These are phyloP conservation scores for Globisporangium radiosum DNA, from an alignment of 352 stramenopile genomes.

Conservation along the genomic window DNA sequence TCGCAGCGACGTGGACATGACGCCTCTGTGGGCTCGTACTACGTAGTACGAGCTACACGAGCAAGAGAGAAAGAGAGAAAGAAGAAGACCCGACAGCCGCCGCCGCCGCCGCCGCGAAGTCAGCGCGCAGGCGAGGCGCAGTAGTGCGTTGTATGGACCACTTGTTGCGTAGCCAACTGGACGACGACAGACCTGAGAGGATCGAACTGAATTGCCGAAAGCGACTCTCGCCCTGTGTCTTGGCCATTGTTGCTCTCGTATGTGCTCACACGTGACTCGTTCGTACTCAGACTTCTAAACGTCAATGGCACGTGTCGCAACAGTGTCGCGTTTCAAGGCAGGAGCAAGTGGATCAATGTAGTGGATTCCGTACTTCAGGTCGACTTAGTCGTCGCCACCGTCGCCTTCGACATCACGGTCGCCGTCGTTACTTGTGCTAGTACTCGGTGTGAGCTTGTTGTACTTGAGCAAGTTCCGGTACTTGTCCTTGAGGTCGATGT, in stretches of 20 bases:
- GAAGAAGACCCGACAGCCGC: not conserved
- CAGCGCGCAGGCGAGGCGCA: not conserved
- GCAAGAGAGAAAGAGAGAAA: not conserved
- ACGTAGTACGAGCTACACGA: not conserved
- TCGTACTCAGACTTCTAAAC: no score
- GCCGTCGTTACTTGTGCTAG: no score
- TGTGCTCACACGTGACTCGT: no score
- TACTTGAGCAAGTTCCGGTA: slow-evolving; percentile 66
- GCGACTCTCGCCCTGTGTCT: no score
- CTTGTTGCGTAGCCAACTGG: no score
- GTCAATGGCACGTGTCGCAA: no score
- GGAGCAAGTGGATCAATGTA: no score
- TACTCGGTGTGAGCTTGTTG: slow-evolving; percentile 18
- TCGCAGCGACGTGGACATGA: not conserved
- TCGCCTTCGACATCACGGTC: not conserved
- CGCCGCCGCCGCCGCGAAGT: not conserved
- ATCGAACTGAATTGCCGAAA: no score
- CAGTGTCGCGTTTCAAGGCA: no score
- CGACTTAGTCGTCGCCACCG: not conserved
- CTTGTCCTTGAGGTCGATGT: slow-evolving; percentile 83
- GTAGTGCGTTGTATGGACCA: slow-evolving; percentile 2
- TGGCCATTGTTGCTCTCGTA: no score
- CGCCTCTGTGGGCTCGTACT: not conserved
- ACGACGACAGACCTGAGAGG: no score
- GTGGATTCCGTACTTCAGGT: no score